Evolutionary conservation across 768 basidiomycete genomes (phyloP).

Genomic region (Cystobasidium tubakii): DNA sequence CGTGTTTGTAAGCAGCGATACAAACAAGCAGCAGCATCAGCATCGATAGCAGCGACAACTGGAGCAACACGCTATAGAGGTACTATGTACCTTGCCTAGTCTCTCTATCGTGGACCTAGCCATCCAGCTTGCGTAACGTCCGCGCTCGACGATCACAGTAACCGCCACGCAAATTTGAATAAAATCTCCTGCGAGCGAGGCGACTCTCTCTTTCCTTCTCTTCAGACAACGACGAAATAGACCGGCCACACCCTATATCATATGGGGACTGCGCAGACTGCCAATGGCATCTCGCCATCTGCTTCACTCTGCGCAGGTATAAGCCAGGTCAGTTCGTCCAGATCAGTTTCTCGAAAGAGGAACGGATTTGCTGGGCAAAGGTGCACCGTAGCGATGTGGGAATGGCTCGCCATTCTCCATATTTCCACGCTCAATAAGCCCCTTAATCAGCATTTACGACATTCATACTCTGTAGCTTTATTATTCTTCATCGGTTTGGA

Average conservation of each 20-base stretch:
- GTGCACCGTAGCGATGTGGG: not conserved
- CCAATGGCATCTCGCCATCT: not conserved
- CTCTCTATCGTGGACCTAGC: too few species aligned
- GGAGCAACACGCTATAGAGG: too few species aligned
- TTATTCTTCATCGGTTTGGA: too few species aligned
- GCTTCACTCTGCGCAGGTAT: not conserved
- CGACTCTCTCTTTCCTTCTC: constrained; percentile 6
- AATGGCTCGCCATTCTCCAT: not conserved
- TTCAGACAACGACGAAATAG: not conserved
- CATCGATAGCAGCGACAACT: too few species aligned
- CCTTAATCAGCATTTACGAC: constrained; percentile 14
- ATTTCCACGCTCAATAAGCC: constrained; percentile 7
- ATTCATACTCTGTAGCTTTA: too few species aligned
- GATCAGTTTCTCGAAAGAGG: not conserved
- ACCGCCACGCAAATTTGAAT: too few species aligned
- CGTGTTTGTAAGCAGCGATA: too few species aligned
- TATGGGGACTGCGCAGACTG: not conserved
- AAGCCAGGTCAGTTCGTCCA: not conserved
- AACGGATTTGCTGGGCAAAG: constrained; percentile 15
- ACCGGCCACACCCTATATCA: not conserved
- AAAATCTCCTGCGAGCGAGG: too few species aligned
- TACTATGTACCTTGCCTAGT: too few species aligned
- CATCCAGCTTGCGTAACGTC: too few species aligned
- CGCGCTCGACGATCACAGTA: too few species aligned
- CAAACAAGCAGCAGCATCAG: too few species aligned